Base-by-base conservation (phyloP, 164 flowering plant species). In the Chimonanthus salicifolius region DNA sequence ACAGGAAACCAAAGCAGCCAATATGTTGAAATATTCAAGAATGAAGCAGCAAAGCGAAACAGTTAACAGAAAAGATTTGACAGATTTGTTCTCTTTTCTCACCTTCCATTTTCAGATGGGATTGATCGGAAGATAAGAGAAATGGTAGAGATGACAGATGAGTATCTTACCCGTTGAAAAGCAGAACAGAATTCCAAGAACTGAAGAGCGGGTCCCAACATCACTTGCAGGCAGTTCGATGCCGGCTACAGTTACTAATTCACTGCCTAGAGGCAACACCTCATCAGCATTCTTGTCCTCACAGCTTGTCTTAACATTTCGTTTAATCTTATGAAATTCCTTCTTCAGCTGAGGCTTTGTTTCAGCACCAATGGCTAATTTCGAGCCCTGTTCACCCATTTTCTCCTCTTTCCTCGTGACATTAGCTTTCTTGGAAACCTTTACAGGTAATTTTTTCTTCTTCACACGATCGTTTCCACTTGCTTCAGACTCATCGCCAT, bases 171-270 rank as follows among this genome's bases (percentile, higher is more conserved):
- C 94, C 88, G 69, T 71, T 88, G 90, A 88, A 96, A 93, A 77
- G 88, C 85, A 49, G 87, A 73, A 82, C 97, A 93, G 75, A 96
- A 96, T 77, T 96, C 99, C 46, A 96, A 71, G 68, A 96, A 89
- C 51, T 96, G 99, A 78, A 96, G 73, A 16, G 92, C 95, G 58
- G 83, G 79, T 45, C 98, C 98, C 99, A 81, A 85, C 85, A 81
- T 87, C 89, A 71, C 86, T 84, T 47, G 86, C 76, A 47, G 84
- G 80, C 15, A 92, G 46, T 7, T 92, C 90, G 71, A 88, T 73
- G 16, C 89, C 94, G 67, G 77, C 88, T 43, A 90, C 82, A 71
- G 63, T 78, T 8, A 77, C 80, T 71, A 89, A 64, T 64, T 77
- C 80, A 50, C 71, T 74, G 44, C 94, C 88, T 73, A 71, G 74